Evolutionary conservation across 768 basidiomycete species (phyloP), one percentile per base, ranked within the genome.

Genomic region (Mycena crocata): DNA sequence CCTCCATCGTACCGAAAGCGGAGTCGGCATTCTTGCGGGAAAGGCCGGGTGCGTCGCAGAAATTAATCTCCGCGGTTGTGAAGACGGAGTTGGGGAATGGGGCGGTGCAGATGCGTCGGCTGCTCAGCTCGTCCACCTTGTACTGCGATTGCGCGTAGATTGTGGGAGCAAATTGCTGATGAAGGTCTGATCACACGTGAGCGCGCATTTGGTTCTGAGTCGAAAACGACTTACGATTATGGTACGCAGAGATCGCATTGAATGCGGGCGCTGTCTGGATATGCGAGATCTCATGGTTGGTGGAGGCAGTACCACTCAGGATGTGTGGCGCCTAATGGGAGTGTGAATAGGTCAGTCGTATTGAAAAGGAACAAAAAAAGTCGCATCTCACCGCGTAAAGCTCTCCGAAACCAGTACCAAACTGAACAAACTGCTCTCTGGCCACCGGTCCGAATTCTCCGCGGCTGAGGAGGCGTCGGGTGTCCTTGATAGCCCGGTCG

Each of bases 181-280:
- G 37, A 2, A 63, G 21, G 49, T 55, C 62, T 63, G 37, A 30
- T 14, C 19, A 17, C 26, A 13, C 10, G 32, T 51, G 10, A 8
- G 49, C 13, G 28, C n/a, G 13, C 31, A 1, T 4, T 17, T 51
- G 31, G 15, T 12, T 5, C 32, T n/a, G n/a, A n/a, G 9, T 1
- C 2, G n/a, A 13, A 12, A 10, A 13, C 12, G n/a, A 42, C 62
- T 64, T 7, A 64, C 62, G 46, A 24, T 56, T 64, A 7, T 64
- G 62, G 8, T 39, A 64, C 26, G 5, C 62, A 0, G 62, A 48
- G 0, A 64, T 23, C 19, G 28, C 30, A 0, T 34, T 8, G 26
- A 48, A 64, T 15, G 17, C 12, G 0, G 13, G n/a, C 44, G 21
- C 55, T 64, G 6, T 9, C 0, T 12, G 1, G 13, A 62, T 32